Evolutionary conservation across 2,329 filamentous ascomycete genomes (phyloP).

Genomic region (Diaporthe vexans): DNA sequence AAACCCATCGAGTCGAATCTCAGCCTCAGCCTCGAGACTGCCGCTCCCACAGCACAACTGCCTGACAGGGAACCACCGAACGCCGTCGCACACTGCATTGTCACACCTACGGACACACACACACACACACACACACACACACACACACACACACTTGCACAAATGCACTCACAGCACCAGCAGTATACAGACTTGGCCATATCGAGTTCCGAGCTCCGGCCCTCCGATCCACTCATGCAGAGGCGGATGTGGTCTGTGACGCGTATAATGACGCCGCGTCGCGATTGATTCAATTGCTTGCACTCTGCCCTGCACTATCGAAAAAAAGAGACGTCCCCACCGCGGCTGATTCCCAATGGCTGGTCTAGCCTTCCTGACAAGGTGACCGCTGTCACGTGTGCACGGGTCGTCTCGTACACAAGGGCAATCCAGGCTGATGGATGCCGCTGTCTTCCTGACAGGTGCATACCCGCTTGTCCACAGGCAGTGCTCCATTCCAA

Average conservation of each 20-base stretch:
- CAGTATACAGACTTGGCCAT: slow-evolving; percentile 18
- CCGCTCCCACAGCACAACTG: slow-evolving; percentile 1
- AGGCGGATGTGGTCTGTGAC: slow-evolving; percentile 4
- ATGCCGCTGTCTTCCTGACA: slow-evolving; percentile 16
- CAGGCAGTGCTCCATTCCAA: neutral
- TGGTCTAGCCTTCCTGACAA: slow-evolving; percentile 2
- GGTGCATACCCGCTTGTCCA: slow-evolving; percentile 6
- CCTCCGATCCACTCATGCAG: neutral
- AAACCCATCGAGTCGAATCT: slow-evolving; percentile 20
- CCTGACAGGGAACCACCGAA: slow-evolving; percentile 9
- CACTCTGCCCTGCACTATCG: slow-evolving; percentile 3
- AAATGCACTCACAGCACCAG: neutral
- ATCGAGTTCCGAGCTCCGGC: slow-evolving; percentile 14
- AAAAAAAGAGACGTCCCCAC: neutral
- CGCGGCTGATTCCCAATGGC: neutral
- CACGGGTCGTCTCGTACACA: slow-evolving; percentile 14
- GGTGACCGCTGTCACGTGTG: slow-evolving; percentile 10
- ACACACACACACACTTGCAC: no score
- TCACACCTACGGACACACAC: neutral
- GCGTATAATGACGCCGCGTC: slow-evolving; percentile 18
- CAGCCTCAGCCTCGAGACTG: slow-evolving; percentile 31
- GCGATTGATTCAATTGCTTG: slow-evolving; percentile 17
- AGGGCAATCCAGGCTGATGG: slow-evolving; percentile 16
- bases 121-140: no score
- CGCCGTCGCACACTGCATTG: slow-evolving; percentile 10